Percentiles rank a stretch among this genome's conserved stretches.
phyloP scores from a whole-genome alignment of 2,329 filamentous ascomycete genomes.

The Trichophyton benhamiae region DNA sequence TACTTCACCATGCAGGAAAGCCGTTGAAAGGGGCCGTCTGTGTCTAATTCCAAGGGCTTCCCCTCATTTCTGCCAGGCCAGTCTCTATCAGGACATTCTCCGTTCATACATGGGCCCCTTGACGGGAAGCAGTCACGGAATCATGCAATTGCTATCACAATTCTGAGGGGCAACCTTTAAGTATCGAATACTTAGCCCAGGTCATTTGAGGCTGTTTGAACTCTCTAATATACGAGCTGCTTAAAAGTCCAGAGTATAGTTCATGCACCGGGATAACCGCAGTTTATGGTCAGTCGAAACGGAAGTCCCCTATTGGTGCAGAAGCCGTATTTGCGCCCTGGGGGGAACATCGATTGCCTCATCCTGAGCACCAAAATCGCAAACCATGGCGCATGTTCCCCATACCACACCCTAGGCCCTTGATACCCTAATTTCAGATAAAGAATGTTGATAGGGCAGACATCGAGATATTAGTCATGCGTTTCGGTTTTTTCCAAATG shows the following conservation, averaged over 20 bases:
- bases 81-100: not conserved
- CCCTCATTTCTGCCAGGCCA: not conserved
- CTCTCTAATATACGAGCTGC: not conserved
- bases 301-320: not conserved
- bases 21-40: not conserved
- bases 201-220: not conserved
- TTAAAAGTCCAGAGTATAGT: not conserved
- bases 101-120: not conserved
- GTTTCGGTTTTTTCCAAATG: not conserved
- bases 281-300: not conserved
- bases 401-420: not conserved
- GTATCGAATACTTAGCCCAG: no score
- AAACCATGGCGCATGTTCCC: not conserved
- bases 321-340: not conserved
- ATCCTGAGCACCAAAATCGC: not conserved
- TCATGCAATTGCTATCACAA: not conserved
- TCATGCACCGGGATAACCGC: slow-evolving; percentile 1
- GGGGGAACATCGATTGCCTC: slow-evolving; percentile 1
- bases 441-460: not conserved
- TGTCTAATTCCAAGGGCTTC: not conserved
- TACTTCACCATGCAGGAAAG: not conserved
- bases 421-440: not conserved
- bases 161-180: not conserved
- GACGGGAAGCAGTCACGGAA: not conserved
- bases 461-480: not conserved